Percentiles rank a stretch among this genome's conserved stretches.
phyloP scores from a whole-genome alignment of 495 filamentous ascomycete genomes.

The Pseudomonodictys pantanalensis region DNA sequence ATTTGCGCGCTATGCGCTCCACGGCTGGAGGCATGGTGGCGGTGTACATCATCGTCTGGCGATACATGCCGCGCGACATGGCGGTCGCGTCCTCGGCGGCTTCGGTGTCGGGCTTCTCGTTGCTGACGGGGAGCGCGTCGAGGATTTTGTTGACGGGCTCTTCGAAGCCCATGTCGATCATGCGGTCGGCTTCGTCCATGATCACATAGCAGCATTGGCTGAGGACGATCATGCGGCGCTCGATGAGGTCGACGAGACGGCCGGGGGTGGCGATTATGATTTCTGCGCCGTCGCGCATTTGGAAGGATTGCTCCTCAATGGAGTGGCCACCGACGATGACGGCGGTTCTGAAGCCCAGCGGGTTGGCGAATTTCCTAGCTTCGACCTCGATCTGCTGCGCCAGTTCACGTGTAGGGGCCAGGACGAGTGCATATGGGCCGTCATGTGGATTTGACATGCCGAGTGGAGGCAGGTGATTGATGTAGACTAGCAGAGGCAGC shows the following conservation, averaged over 20 bases:
- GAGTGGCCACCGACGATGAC: slow-evolving; percentile 97
- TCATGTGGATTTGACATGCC: slow-evolving; percentile 90
- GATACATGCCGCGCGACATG: slow-evolving; percentile 84
- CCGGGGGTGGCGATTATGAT: slow-evolving; percentile 98
- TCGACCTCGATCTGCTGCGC: slow-evolving; percentile 97
- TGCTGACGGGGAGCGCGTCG: slow-evolving; percentile 89
- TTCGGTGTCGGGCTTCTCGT: slow-evolving; percentile 94
- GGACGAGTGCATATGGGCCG: slow-evolving; percentile 92
- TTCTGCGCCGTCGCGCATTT: slow-evolving; percentile 90
- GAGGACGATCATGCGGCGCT: slow-evolving; percentile 86
- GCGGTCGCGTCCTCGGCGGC: slow-evolving; percentile 82
- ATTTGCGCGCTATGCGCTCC: slow-evolving; percentile 94
- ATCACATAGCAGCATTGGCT: slow-evolving; percentile 97
- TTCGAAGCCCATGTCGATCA: slow-evolving; percentile 99
- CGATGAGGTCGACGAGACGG: slow-evolving; percentile 95
- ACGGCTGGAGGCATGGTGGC: slow-evolving; percentile 95
- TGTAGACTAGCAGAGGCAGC: slow-evolving; percentile 93
- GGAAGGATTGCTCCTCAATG: slow-evolving; percentile 91
- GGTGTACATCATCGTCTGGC: slow-evolving; percentile 99
- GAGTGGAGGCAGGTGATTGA: slow-evolving; percentile 81
- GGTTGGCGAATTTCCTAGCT: slow-evolving; percentile 87
- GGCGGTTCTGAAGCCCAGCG: slow-evolving; percentile 91
- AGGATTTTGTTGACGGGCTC: slow-evolving; percentile 98
- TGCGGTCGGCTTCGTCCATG: slow-evolving; percentile 97
- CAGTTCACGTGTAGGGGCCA: slow-evolving; percentile 96